Conservation (phyloP, 2,329 filamentous ascomycete genomes). For the Seiridium unicorne region DNA sequence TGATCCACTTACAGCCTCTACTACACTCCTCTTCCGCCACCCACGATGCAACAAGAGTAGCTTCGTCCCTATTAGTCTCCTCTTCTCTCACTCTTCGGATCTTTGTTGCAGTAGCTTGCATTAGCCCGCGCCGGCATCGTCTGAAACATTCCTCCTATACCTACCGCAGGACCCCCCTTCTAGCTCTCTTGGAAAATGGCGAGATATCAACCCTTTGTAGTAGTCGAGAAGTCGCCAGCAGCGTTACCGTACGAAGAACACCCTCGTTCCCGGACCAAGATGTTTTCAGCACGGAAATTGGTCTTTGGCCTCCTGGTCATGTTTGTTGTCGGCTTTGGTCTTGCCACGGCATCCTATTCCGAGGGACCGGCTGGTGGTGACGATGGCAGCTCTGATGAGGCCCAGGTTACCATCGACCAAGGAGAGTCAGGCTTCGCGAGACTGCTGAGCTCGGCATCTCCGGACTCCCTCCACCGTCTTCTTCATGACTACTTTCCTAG, state of each 20-base stretch:
- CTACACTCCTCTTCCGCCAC: neutral
- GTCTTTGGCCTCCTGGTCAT: conserved; percentile 31
- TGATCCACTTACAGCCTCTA: neutral
- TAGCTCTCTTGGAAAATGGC: neutral
- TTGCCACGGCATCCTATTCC: conserved; percentile 28
- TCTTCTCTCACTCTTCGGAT: neutral
- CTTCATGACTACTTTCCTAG: conserved; percentile 62
- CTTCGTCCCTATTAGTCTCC: neutral
- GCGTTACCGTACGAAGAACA: neutral
- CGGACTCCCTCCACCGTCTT: conserved; percentile 62
- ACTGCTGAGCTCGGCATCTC: conserved; percentile 54
- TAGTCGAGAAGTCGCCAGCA: conserved; percentile 3
- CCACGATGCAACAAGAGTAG: neutral
- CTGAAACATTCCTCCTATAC: conserved; percentile 1
- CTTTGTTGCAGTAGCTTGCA: conserved; percentile 7
- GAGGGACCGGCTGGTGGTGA: conserved; percentile 18
- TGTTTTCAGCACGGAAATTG: conserved; percentile 36
- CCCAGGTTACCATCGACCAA: conserved; percentile 12
- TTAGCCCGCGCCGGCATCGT: conserved; percentile 1
- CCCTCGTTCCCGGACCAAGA: conserved; percentile 18
- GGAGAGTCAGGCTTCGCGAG: conserved; percentile 45
- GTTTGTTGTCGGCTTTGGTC: conserved; percentile 29
- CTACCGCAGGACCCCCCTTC: neutral
- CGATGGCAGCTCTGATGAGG: conserved; percentile 13
- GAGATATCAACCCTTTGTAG: neutral